phyloP scores from a whole-genome alignment of 805 yeast species.

The Debaryomyces maramus region DNA sequence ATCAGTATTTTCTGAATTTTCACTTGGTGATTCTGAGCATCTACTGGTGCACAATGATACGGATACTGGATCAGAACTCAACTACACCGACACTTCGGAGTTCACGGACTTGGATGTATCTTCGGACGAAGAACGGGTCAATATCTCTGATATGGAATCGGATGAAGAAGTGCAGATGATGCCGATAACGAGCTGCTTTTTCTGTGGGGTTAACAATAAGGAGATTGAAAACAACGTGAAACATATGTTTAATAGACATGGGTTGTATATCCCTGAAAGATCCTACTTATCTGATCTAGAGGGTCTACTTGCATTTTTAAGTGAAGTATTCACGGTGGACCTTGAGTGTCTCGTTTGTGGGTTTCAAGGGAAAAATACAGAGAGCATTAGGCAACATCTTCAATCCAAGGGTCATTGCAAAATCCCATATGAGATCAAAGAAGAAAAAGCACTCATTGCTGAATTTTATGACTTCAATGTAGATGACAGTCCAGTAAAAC shows the following conservation, averaged over 20 bases:
- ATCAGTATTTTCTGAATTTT: constrained; percentile 56
- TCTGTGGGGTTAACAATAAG: constrained; percentile 53
- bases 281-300: constrained; percentile 35
- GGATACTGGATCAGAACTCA: constrained; percentile 54
- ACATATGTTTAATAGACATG: constrained; percentile 47
- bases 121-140: constrained; percentile 31
- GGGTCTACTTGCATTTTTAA: constrained; percentile 39
- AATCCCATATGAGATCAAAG: constrained; percentile 45
- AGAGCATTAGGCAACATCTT: constrained; percentile 46
- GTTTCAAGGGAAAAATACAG: constrained; percentile 40
- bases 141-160: constrained; percentile 23
- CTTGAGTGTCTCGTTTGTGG: constrained; percentile 47
- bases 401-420: constrained; percentile 45
- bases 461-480: constrained; percentile 40
- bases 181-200: constrained; percentile 54
- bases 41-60: constrained; percentile 28
- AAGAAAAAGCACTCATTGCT: constrained; percentile 33
- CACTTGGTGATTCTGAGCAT: constrained; percentile 45
- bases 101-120: constrained; percentile 20
- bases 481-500: constrained; percentile 15
- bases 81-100: constrained; percentile 39
- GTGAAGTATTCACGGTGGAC: constrained; percentile 39
- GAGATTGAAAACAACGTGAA: constrained; percentile 54
- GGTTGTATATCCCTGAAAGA: constrained; percentile 47
- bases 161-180: constrained; percentile 36